These are phyloP conservation scores for Vachellia collinsii DNA, from an alignment of 306 rosid species.

Conservation along the genomic window DNA sequence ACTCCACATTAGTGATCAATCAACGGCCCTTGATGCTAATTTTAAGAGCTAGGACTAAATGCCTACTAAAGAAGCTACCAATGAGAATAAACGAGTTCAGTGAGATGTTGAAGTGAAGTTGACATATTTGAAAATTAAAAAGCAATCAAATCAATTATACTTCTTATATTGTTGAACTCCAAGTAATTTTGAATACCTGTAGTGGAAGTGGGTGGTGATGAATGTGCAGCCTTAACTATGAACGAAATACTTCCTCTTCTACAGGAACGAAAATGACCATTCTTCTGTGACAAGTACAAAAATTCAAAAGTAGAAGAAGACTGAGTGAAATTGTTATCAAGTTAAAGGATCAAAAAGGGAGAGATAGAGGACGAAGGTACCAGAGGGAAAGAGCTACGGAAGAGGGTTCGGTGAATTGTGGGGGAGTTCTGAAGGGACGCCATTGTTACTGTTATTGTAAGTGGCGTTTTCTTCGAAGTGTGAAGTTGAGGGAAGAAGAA, in stretches of 20 bases:
- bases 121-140: conserved; percentile 7
- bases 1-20: background rate
- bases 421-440: conserved; percentile 71
- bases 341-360: background rate
- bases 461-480: background rate
- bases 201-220: conserved; percentile 50
- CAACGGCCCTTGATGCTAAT: background rate
- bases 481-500: background rate
- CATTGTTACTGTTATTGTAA: conserved; percentile 49
- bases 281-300: conserved; percentile 47
- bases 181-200: conserved; percentile 4
- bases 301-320: conserved; percentile 18
- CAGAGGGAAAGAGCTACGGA: conserved; percentile 72
- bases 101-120: background rate
- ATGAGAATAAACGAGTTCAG: background rate
- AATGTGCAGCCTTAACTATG: conserved; percentile 61
- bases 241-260: conserved; percentile 62
- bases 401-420: conserved; percentile 55
- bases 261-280: conserved; percentile 48
- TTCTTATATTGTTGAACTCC: background rate
- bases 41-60: background rate
- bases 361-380: conserved; percentile 38
- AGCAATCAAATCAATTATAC: background rate
- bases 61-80: background rate
- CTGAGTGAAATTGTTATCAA: background rate